phyloP scores from a whole-genome alignment of 1,139 yeast genomes.

The Zygosaccharomyces sapae region DNA sequence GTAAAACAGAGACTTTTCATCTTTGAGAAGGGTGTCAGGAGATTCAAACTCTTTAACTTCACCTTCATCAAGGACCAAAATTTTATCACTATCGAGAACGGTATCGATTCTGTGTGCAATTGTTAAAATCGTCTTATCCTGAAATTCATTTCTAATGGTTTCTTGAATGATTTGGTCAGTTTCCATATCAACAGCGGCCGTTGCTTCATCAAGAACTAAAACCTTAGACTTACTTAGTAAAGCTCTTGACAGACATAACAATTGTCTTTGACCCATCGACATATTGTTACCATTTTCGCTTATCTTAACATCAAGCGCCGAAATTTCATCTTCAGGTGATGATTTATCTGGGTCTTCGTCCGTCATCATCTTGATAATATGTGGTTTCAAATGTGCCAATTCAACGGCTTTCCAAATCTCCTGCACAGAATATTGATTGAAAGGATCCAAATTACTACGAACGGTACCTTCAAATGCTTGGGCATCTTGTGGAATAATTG shows the following conservation, averaged over 20 bases:
- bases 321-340: conserved; percentile 23
- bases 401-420: conserved; percentile 53
- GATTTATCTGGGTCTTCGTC: conserved; percentile 28
- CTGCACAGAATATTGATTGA: conserved; percentile 47
- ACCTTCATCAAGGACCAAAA: conserved; percentile 67
- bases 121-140: conserved; percentile 64
- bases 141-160: conserved; percentile 62
- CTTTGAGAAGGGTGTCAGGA: conserved; percentile 48
- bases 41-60: conserved; percentile 64
- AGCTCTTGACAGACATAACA: conserved; percentile 73
- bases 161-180: conserved; percentile 73
- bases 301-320: conserved; percentile 44
- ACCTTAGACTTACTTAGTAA: conserved; percentile 58
- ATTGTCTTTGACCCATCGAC: conserved; percentile 74
- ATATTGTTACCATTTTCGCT: conserved; percentile 70
- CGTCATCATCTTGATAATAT: conserved; percentile 39
- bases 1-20: conserved; percentile 48
- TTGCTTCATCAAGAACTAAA: conserved; percentile 75
- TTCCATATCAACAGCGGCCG: conserved; percentile 79
- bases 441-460: conserved; percentile 60
- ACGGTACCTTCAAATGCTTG: conserved; percentile 62
- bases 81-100: conserved; percentile 71
- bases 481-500: conserved; percentile 69
- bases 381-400: conserved; percentile 50
- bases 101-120: conserved; percentile 84